phyloP scores from a whole-genome alignment of 1,284 basidiomycete genomes.

The Heterobasidion occidentale region DNA sequence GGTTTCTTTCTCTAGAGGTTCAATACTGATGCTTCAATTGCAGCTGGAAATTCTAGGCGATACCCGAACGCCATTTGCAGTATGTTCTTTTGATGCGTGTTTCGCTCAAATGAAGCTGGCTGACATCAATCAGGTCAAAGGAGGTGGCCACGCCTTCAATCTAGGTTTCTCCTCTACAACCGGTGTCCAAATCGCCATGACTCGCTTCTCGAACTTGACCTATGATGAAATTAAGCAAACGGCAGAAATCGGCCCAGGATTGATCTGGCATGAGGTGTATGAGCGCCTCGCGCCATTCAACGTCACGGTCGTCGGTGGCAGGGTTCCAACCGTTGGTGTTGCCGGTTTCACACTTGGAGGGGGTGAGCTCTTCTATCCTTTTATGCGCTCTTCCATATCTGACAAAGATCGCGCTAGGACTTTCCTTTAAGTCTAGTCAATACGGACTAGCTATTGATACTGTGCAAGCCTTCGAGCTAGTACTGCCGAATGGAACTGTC shows the following conservation, averaged over 20 bases:
- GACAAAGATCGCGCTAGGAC: slow-evolving; percentile 26
- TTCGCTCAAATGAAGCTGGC: neutral
- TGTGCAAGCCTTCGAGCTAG: slow-evolving; percentile 36
- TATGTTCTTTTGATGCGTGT: neutral
- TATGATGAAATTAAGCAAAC: slow-evolving; percentile 32
- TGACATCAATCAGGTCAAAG: neutral
- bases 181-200: slow-evolving; percentile 51
- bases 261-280: slow-evolving; percentile 55
- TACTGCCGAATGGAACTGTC: slow-evolving; percentile 39
- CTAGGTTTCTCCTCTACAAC: slow-evolving; percentile 40
- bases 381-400: neutral
- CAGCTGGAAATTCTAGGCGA: neutral
- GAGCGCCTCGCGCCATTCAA: slow-evolving; percentile 31
- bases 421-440: slow-evolving; percentile 45
- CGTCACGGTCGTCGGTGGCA: slow-evolving; percentile 45
- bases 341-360: slow-evolving; percentile 49
- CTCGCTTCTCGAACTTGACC: slow-evolving; percentile 34
- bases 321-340: slow-evolving; percentile 44
- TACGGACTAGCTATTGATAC: slow-evolving; percentile 44
- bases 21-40: neutral
- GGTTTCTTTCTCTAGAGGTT: neutral
- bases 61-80: neutral
- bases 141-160: neutral
- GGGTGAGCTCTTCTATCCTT: slow-evolving; percentile 26
- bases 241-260: slow-evolving; percentile 39